phyloP scores from a whole-genome alignment of 345 rosid genomes.

The Microcos paniculata region DNA sequence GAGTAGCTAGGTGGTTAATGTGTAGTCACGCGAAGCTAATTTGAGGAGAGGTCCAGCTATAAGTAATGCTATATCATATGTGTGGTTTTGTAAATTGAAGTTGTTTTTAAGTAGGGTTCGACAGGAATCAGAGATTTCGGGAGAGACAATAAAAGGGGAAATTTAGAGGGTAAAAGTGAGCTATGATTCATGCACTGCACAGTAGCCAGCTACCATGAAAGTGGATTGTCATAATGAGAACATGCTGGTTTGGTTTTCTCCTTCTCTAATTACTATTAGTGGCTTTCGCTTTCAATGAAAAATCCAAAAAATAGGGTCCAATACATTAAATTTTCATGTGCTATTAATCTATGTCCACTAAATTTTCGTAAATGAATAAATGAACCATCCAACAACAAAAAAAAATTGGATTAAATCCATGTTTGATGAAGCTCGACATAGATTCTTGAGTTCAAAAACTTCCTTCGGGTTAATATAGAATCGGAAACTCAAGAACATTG shows the following conservation, averaged over 20 bases:
- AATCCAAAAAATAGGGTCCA: neutral
- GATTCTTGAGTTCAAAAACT: too few species aligned
- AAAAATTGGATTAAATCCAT: too few species aligned
- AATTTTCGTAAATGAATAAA: too few species aligned
- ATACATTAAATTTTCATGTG: neutral
- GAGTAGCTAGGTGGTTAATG: constrained; percentile 25
- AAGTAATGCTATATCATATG: neutral
- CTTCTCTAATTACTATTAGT: neutral
- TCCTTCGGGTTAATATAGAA: neutral
- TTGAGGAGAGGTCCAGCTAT: constrained; percentile 6
- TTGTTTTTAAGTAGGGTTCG: neutral
- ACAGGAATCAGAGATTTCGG: neutral
- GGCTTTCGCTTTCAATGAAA: neutral
- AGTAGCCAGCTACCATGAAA: constrained; percentile 5
- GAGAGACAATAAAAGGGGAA: neutral
- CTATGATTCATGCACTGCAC: neutral
- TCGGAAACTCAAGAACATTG: neutral
- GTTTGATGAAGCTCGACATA: too few species aligned
- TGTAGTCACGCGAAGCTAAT: constrained; percentile 32
- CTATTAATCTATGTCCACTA: neutral
- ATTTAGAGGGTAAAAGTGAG: neutral
- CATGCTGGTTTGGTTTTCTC: constrained; percentile 10
- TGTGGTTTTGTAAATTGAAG: neutral
- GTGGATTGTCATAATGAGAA: constrained; percentile 28
- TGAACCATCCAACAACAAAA: too few species aligned